These are phyloP conservation scores for Cladorrhinum sp. DNA, from an alignment of 2,329 filamentous ascomycete species.

Conservation along the genomic window DNA sequence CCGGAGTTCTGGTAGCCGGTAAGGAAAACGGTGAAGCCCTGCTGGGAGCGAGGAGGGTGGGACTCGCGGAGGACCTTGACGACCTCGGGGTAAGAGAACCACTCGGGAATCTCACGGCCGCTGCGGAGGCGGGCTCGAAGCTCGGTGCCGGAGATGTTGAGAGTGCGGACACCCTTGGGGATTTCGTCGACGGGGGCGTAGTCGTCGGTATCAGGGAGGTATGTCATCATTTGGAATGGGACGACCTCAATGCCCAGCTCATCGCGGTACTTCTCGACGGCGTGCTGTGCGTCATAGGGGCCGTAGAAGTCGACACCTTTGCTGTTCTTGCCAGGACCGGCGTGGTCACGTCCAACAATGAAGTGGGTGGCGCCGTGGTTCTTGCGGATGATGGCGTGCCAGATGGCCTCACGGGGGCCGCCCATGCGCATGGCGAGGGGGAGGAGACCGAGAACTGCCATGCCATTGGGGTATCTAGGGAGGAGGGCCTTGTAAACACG, in stretches of 20 bases:
- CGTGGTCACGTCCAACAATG: conserved; percentile 97
- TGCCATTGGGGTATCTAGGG: conserved; percentile 96
- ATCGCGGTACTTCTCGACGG: conserved; percentile 91
- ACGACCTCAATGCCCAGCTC: conserved; percentile 99
- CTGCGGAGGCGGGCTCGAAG: conserved; percentile 87
- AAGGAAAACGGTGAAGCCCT: conserved; percentile 98
- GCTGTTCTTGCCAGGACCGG: conserved; percentile 97
- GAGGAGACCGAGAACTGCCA: conserved; percentile 93
- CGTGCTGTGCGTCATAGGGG: conserved; percentile 93
- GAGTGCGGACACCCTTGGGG: conserved; percentile 74
- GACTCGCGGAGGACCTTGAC: conserved; percentile 95
- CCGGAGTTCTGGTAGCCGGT: conserved; percentile 95
- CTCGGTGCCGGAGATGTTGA: conserved; percentile 85
- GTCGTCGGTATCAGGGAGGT: conserved; percentile 94
- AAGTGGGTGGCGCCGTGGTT: conserved; percentile 99
- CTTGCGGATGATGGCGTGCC: conserved; percentile 99
- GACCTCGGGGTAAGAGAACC: conserved; percentile 99
- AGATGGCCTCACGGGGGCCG: conserved; percentile 95
- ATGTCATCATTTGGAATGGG: conserved; percentile 99
- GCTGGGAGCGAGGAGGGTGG: conserved; percentile 83
- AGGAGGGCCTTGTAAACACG: conserved; percentile 97
- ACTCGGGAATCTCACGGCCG: conserved; percentile 93
- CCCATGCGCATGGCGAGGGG: conserved; percentile 99
- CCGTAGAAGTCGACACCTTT: conserved; percentile 96
- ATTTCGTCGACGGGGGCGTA: conserved; percentile 94